Evolutionary conservation across 1,139 yeast genomes (phyloP).

Genomic region (Debaryomyces udenii): DNA sequence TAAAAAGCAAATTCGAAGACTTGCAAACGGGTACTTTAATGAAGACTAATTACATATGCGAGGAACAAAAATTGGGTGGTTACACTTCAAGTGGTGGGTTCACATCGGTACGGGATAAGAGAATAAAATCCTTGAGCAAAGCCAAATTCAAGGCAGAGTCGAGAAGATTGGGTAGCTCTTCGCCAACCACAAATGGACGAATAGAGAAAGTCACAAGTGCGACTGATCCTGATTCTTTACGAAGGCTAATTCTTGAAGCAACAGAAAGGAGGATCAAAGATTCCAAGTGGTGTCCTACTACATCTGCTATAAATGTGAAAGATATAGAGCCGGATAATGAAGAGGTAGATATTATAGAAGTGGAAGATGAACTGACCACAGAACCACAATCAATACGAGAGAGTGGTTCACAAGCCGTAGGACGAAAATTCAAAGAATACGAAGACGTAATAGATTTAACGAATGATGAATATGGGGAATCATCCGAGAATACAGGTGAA

Average conservation of each 20-base stretch:
- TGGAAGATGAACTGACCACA: constrained; percentile 11
- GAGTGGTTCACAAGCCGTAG: constrained; percentile 11
- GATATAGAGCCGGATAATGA: constrained; percentile 23
- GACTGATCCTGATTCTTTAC: constrained; percentile 27
- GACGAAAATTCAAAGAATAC: constrained; percentile 15
- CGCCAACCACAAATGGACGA: constrained; percentile 11
- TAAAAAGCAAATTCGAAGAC: constrained; percentile 60
- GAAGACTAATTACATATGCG: constrained; percentile 41
- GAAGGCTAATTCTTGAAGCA: constrained; percentile 63
- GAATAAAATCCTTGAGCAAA: constrained; percentile 41
- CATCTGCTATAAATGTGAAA: constrained; percentile 17
- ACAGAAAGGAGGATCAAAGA: constrained; percentile 67
- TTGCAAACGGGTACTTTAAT: constrained; percentile 34
- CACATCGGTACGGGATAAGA: constrained; percentile 36
- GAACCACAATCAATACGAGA: constrained; percentile 5
- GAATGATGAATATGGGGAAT: constrained; percentile 21
- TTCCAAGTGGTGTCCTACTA: constrained; percentile 53
- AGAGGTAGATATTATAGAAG: constrained; percentile 35
- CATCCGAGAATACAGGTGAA: constrained; percentile 15
- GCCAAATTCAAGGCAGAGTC: constrained; percentile 44
- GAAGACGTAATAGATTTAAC: constrained; percentile 30
- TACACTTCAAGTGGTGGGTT: constrained; percentile 20
- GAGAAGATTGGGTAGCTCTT: constrained; percentile 34
- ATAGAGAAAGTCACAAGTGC: constrained; percentile 13
- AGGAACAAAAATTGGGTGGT: constrained; percentile 57